These are phyloP conservation scores for Neopestalotiopsis rosae DNA, from an alignment of 2,329 filamentous ascomycete species.

Conservation along the genomic window DNA sequence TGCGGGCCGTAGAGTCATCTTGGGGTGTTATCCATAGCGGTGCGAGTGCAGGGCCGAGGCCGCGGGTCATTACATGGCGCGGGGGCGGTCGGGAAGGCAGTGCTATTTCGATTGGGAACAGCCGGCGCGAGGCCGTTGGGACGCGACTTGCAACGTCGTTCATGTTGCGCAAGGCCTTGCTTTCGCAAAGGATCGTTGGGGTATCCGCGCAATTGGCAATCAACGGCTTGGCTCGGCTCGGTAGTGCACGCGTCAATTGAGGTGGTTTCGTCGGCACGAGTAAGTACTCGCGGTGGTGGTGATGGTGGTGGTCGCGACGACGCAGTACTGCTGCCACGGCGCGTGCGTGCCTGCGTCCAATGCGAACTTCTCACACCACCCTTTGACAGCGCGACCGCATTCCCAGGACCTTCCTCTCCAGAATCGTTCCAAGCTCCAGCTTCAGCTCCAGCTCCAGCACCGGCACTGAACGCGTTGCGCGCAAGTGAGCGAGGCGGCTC, in stretches of 20 bases:
- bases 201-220: too few species aligned
- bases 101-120: constrained; percentile 34
- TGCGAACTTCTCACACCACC: too few species aligned
- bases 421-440: neutral
- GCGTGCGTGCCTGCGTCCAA: too few species aligned
- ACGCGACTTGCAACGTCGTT: neutral
- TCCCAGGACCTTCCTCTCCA: neutral
- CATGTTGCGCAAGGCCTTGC: neutral
- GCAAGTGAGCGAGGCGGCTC: too few species aligned
- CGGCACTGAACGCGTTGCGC: too few species aligned
- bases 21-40: constrained; percentile 53
- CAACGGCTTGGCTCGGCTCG: too few species aligned
- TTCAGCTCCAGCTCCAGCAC: neutral
- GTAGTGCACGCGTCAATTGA: too few species aligned
- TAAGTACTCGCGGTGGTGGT: too few species aligned
- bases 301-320: too few species aligned
- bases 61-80: constrained; percentile 44
- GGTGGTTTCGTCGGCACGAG: too few species aligned
- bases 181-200: neutral
- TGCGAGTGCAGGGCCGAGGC: constrained; percentile 53
- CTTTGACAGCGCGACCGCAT: too few species aligned
- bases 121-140: neutral
- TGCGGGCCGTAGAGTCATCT: constrained; percentile 60
- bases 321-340: too few species aligned
- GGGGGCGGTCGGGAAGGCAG: constrained; percentile 33